Base-by-base conservation (phyloP, 208 protist genomes). In the Herpetomonas tarakana region DNA sequence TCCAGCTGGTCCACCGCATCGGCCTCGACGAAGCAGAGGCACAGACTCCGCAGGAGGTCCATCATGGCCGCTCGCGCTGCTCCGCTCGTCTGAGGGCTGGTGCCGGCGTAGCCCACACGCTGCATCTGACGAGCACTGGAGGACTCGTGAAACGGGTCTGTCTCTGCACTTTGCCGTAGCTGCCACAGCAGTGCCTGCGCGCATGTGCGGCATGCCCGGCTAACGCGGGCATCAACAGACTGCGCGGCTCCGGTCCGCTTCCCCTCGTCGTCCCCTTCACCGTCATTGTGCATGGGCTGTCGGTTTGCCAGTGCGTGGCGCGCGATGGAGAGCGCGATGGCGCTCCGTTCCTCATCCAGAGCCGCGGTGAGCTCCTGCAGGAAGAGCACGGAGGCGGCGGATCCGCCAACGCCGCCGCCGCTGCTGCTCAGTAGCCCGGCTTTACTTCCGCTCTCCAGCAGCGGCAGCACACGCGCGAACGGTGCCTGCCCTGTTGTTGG, bases 1-100 rank as follows among this genome's bases (percentile, higher is more conserved):
- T 55, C 50, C 4, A 55, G 50, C 28, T 6, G 14, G 14, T 19
- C 31, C n/a, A 46, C 30, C 11, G 7, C 61, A 16, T 64, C 72
- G 2, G 66, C 52, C 41, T 70, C 61, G 28, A 78, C 62, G 46
- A 78, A 78, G 39, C 66, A 72, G 56, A 63, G 71, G 31, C 46
- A 73, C 16, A 78, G 28, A 31, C 62, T 54, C 22, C 72, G 66
- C 11, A 78, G 45, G 6, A 78, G 35, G 12, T 19, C 31, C 31
- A 58, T 4, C 28, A 16, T 24, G 12, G 52, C 52, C 52, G 16
- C 18, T 24, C 22, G 52, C 18, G 63, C 52, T 24, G 56, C 52
- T 46, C 64, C 55, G 12, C 65, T 6, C 35, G 14, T 14, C 35
- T 18, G 14, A 6, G 35, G n/a, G n/a, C n/a, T n/a, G n/a, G n/a